Base-by-base conservation (phyloP, 176 grass and related monocot species). In the Calamus simplicifolius region DNA sequence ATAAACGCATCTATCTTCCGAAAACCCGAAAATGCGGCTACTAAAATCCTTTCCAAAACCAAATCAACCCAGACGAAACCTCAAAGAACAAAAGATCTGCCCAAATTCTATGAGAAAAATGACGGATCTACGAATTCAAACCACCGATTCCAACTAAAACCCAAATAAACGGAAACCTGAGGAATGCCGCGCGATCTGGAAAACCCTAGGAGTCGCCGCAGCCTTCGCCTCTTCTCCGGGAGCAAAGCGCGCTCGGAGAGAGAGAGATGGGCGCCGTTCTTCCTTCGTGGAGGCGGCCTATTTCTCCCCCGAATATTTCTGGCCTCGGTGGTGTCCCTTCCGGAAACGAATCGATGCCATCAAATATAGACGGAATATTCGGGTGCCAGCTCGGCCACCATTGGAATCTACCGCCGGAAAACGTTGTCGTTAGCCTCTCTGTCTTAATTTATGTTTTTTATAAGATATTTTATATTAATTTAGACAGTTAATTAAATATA, bases 271-370 rank as follows among this genome's bases (percentile, higher is more conserved):
- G 29, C 4, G 26, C 3, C 17, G 8, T 49, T 62, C 12, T 49
- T 60, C 14, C 5, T 31, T 6, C 12, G 7, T 38, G 2, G 35
- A 8, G 28, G 21, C 21, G 21, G 5, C 16, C 15, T 48, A 30
- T 71, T 57, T 25, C 17, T 31, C 7, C 80, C 75, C 79, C 58
- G 61, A 66, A 53, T 66, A 60, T 49, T 75, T 79, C 87, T 53
- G 57, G 60, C 75, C 59, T 75, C 59, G 66, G 64, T 16, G 1
- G 3, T 4, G 6, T 57, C 16, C 18, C 5, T 59, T 3, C 28
- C 17, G 15, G 28, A 18, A 60, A 17, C 58, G 28, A 60, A 60
- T 60, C 58, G 6, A 26, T 10, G 28, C 28, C 28, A 28, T 60
- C 17, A 60, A 35, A 8, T 60, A 10, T 29, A 8, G 28, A 60